Evolutionary conservation across 331 rosid species (phyloP).

Genomic region (Cucumis variabilis): DNA sequence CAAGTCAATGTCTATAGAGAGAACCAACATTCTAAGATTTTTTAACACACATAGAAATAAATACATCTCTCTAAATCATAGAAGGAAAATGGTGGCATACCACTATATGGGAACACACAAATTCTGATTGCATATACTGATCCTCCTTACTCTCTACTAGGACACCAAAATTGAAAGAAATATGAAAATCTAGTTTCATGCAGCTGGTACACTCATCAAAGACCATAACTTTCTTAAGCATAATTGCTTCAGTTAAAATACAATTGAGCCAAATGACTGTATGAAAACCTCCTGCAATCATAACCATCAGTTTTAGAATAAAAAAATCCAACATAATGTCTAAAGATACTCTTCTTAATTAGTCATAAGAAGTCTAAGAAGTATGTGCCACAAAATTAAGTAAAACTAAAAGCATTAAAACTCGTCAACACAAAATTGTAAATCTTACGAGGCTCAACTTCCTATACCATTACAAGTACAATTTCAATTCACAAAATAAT

Average conservation of each 20-base stretch:
- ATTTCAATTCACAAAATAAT: not conserved
- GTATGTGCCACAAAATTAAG: not conserved
- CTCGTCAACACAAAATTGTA: not conserved
- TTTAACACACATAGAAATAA: not conserved
- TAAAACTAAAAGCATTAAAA: not conserved
- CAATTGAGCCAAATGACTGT: constrained; percentile 76
- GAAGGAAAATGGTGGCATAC: constrained; percentile 31
- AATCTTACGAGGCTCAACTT: not conserved
- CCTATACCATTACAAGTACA: not conserved
- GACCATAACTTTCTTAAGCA: constrained; percentile 50
- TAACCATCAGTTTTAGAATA: not conserved
- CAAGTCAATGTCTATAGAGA: too few relatives aligned
- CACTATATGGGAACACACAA: constrained; percentile 63
- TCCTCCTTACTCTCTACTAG: constrained; percentile 41
- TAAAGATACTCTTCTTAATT: not conserved
- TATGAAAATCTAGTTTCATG: constrained; percentile 76
- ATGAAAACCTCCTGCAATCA: constrained; percentile 75
- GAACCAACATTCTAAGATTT: not conserved
- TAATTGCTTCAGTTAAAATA: constrained; percentile 70
- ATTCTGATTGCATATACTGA: constrained; percentile 42
- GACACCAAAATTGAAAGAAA: constrained; percentile 47
- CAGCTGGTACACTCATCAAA: constrained; percentile 64
- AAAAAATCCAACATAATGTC: not conserved
- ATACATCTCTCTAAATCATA: not conserved
- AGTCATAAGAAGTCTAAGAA: not conserved